Evolutionary conservation across 352 stramenopile genomes (phyloP).

Genomic region (Aphanomyces cochlioides): DNA sequence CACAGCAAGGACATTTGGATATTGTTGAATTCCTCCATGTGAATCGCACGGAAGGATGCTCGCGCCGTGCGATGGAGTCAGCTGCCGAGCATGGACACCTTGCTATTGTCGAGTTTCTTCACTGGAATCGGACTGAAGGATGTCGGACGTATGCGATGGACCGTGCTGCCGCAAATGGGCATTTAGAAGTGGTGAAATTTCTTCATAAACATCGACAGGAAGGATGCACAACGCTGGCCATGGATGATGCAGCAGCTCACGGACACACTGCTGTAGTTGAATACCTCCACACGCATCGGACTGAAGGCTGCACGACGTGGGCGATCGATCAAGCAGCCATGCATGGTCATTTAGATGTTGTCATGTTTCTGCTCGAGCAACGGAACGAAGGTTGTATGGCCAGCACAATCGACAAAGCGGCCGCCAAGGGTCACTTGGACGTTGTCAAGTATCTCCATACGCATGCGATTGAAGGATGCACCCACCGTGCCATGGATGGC

Average conservation of each 20-base stretch:
- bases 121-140: conserved; percentile 15
- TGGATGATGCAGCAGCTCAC: conserved; percentile 23
- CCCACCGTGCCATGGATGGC: conserved; percentile 25
- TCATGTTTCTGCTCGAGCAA: conserved; percentile 22
- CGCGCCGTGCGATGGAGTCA: neutral
- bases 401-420: conserved; percentile 26
- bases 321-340: conserved; percentile 26
- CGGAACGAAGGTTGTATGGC: conserved; percentile 23
- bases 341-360: conserved; percentile 23
- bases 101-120: neutral
- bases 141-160: conserved; percentile 24
- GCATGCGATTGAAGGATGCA: conserved; percentile 25
- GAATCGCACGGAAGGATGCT: conserved; percentile 36
- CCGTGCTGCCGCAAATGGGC: conserved; percentile 18
- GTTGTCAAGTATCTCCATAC: conserved; percentile 27
- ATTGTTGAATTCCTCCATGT: conserved; percentile 39
- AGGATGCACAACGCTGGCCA: conserved; percentile 24
- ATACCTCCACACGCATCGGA: conserved; percentile 4
- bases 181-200: conserved; percentile 30
- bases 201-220: conserved; percentile 17
- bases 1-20: neutral
- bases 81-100: conserved; percentile 4
- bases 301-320: conserved; percentile 14
- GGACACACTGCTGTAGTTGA: conserved; percentile 17
- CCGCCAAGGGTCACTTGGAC: conserved; percentile 24